These are phyloP conservation scores for Russula vinacea DNA, from an alignment of 768 basidiomycete genomes.

Conservation along the genomic window DNA sequence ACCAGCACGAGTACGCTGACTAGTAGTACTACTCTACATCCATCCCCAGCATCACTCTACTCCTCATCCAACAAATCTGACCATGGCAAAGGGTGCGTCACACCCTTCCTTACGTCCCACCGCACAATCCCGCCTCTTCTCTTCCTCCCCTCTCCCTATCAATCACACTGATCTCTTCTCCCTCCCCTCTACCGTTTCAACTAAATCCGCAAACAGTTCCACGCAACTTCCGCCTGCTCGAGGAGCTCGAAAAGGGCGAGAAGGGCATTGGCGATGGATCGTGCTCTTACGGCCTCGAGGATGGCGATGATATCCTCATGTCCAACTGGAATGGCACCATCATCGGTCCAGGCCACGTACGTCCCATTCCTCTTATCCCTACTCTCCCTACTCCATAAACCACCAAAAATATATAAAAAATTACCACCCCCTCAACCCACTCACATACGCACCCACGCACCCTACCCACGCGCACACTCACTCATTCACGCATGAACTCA, in stretches of 20 bases:
- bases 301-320: constrained; percentile 96
- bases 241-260: constrained; percentile 99
- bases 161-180: background rate
- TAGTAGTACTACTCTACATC: background rate
- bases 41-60: background rate
- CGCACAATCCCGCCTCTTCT: background rate
- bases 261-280: constrained; percentile 99
- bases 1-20: background rate
- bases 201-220: constrained; percentile 61
- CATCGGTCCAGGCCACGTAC: constrained; percentile 94
- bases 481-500: background rate
- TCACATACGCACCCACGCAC: background rate
- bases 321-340: constrained; percentile 98
- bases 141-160: background rate
- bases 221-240: constrained; percentile 92
- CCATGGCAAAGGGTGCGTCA: constrained; percentile 13
- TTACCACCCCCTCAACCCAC: constrained; percentile 14
- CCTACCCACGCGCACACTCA: background rate
- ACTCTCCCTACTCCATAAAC: background rate
- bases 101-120: background rate
- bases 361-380: constrained; percentile 35
- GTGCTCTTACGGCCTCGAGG: constrained; percentile 94
- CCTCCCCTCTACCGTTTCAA: background rate
- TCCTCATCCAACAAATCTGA: background rate
- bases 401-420: background rate